Percentiles rank a stretch among this genome's conserved stretches.
Evolutionary conservation across 2,329 filamentous ascomycete genomes (phyloP).

Genomic region (Monilinia aucupariae): DNA sequence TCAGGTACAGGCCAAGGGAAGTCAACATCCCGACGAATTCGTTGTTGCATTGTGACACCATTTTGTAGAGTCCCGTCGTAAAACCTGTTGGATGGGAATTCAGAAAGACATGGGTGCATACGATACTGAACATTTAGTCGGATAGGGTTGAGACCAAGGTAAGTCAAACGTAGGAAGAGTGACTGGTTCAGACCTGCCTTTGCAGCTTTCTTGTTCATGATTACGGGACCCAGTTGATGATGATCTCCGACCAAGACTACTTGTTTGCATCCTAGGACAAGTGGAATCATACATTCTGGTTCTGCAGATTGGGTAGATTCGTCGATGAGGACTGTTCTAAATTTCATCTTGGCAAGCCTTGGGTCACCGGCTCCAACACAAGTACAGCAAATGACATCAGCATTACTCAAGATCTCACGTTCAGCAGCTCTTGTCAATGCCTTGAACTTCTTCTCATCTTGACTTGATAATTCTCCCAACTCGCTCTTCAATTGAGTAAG

Average conservation of each 20-base stretch:
- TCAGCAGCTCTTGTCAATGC: slow-evolving; percentile 90
- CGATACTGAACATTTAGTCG: slow-evolving; percentile 96
- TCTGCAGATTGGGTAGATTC: slow-evolving; percentile 98
- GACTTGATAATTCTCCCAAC: slow-evolving; percentile 82
- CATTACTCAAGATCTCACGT: slow-evolving; percentile 88
- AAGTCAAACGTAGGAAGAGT: slow-evolving; percentile 93
- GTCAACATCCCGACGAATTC: slow-evolving; percentile 87
- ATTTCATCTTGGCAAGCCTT: slow-evolving; percentile 93
- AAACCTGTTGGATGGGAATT: slow-evolving; percentile 99
- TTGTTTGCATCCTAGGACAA: slow-evolving; percentile 96
- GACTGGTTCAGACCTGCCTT: slow-evolving; percentile 97
- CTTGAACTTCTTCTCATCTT: slow-evolving; percentile 98
- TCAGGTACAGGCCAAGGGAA: slow-evolving; percentile 96
- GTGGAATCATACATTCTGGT: slow-evolving; percentile 96
- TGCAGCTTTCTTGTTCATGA: slow-evolving; percentile 99
- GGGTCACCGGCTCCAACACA: slow-evolving; percentile 97
- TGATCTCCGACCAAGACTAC: slow-evolving; percentile 98
- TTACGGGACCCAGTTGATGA: slow-evolving; percentile 94
- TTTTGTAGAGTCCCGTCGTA: slow-evolving; percentile 97
- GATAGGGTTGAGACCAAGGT: slow-evolving; percentile 84
- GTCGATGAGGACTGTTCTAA: slow-evolving; percentile 95
- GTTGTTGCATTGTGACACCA: slow-evolving; percentile 83
- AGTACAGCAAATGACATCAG: slow-evolving; percentile 97
- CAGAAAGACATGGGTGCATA: slow-evolving; percentile 96
- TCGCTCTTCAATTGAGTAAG: slow-evolving; percentile 90